Conservation (phyloP, 495 filamentous ascomycete genomes). For the Lophiostoma macrostomum region DNA sequence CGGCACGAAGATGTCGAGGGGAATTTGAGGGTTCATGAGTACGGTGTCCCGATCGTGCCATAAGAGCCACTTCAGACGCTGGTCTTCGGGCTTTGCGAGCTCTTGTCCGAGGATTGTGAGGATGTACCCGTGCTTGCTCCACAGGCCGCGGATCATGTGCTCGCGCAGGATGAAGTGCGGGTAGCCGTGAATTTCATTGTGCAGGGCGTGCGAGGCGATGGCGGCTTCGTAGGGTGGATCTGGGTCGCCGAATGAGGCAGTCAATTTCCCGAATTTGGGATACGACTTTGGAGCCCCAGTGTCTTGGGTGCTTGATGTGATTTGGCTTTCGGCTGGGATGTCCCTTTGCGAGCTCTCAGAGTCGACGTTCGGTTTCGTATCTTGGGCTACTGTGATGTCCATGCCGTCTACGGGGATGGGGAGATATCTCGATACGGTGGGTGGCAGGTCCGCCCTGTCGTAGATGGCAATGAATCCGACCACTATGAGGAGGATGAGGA, state of each 20-base stretch:
- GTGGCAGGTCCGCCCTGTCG: background rate
- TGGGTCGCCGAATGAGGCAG: conserved; percentile 35
- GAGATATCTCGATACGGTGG: background rate
- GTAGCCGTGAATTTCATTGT: conserved; percentile 39
- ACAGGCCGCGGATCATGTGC: conserved; percentile 38
- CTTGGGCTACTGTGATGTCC: too few species aligned
- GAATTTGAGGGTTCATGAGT: conserved; percentile 52
- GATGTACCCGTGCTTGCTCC: conserved; percentile 52
- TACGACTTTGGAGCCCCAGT: background rate
- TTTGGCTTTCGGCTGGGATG: too few species aligned
- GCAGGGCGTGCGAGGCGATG: conserved; percentile 36
- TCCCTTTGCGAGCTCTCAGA: too few species aligned
- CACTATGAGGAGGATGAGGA: background rate
- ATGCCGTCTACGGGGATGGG: conserved; percentile 1
- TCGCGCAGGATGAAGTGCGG: conserved; percentile 37
- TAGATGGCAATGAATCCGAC: background rate
- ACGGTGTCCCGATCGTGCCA: conserved; percentile 45
- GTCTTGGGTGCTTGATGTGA: background rate
- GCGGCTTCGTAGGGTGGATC: conserved; percentile 39
- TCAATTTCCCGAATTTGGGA: conserved; percentile 37
- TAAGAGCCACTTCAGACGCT: conserved; percentile 53
- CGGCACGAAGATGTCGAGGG: conserved; percentile 52
- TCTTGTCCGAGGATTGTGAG: conserved; percentile 50
- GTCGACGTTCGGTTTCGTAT: too few species aligned
- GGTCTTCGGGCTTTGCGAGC: conserved; percentile 46